Conservation (phyloP, 2,329 filamentous ascomycete genomes). For the Fusarium abutilonis region DNA sequence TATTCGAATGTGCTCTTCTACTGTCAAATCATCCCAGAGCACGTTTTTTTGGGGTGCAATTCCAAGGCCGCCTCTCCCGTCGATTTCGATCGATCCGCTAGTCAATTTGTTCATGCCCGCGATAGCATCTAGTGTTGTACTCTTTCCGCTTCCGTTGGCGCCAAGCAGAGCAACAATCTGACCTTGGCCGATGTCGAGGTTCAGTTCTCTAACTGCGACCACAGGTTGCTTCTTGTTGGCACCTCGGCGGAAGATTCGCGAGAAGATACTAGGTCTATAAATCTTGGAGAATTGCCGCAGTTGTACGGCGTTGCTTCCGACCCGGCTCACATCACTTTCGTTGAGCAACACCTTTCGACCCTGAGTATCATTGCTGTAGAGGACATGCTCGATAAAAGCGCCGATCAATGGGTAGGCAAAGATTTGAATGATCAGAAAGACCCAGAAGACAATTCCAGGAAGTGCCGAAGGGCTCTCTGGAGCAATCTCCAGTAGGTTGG, state of each 20-base stretch:
- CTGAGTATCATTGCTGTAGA: conserved; percentile 78
- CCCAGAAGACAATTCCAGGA: conserved; percentile 79
- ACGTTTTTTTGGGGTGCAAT: conserved; percentile 95
- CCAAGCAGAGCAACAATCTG: conserved; percentile 88
- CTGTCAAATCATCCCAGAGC: conserved; percentile 88
- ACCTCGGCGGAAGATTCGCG: conserved; percentile 60
- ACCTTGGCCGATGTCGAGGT: conserved; percentile 75
- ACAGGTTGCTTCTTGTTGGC: conserved; percentile 66
- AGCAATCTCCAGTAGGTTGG: conserved; percentile 69
- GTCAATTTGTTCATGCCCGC: conserved; percentile 83
- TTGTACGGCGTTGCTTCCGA: conserved; percentile 67
- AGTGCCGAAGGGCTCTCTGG: conserved; percentile 74
- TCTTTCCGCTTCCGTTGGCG: conserved; percentile 91
- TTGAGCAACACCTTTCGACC: conserved; percentile 63
- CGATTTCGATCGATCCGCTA: conserved; percentile 78
- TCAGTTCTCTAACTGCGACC: conserved; percentile 79
- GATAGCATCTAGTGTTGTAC: conserved; percentile 87
- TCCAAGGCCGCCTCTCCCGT: conserved; percentile 81
- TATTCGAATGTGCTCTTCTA: conserved; percentile 83
- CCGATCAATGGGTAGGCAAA: conserved; percentile 80
- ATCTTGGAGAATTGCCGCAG: conserved; percentile 80
- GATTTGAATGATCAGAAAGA: conserved; percentile 81
- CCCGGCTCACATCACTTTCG: conserved; percentile 38
- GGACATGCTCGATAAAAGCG: conserved; percentile 74
- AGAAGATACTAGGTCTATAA: conserved; percentile 74